phyloP scores from a whole-genome alignment of 768 basidiomycete species.

The Mycena polygramma region DNA sequence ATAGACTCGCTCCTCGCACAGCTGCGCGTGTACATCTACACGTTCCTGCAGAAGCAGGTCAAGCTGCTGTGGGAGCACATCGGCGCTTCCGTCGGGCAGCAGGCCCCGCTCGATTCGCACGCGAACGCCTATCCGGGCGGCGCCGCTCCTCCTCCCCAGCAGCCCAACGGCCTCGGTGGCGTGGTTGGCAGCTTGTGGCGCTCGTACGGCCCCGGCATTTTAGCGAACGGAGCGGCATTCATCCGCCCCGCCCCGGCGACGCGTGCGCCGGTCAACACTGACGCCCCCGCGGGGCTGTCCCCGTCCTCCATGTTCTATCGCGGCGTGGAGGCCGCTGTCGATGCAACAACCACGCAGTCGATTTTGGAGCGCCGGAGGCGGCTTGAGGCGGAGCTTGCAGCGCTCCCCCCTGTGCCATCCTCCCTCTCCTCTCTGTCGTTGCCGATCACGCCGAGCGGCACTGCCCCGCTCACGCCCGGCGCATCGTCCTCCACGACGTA shows the following conservation, averaged over 20 bases:
- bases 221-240: slow-evolving; percentile 77
- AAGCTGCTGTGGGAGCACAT: slow-evolving; percentile 77
- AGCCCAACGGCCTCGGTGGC: slow-evolving; percentile 42
- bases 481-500: slow-evolving; percentile 48
- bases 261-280: slow-evolving; percentile 44
- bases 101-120: slow-evolving; percentile 42
- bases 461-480: slow-evolving; percentile 12
- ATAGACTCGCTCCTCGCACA: slow-evolving; percentile 87
- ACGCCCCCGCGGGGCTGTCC: slow-evolving; percentile 45
- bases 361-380: slow-evolving; percentile 62
- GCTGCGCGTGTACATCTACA: slow-evolving; percentile 68
- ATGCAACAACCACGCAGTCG: slow-evolving; percentile 42
- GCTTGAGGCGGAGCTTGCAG: slow-evolving; percentile 71
- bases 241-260: slow-evolving; percentile 64
- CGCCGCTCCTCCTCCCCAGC: slow-evolving; percentile 35
- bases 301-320: slow-evolving; percentile 41
- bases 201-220: slow-evolving; percentile 80
- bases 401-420: slow-evolving; percentile 49
- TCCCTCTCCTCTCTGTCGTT: slow-evolving; percentile 47
- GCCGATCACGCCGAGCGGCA: slow-evolving; percentile 43
- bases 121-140: slow-evolving; percentile 28
- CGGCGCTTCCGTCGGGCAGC: slow-evolving; percentile 62
- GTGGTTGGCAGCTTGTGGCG: slow-evolving; percentile 72
- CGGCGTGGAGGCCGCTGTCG: slow-evolving; percentile 3
- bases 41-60: slow-evolving; percentile 74